These are phyloP conservation scores for Cytospora piceae DNA, from an alignment of 2,329 filamentous ascomycete species.

Conservation along the genomic window DNA sequence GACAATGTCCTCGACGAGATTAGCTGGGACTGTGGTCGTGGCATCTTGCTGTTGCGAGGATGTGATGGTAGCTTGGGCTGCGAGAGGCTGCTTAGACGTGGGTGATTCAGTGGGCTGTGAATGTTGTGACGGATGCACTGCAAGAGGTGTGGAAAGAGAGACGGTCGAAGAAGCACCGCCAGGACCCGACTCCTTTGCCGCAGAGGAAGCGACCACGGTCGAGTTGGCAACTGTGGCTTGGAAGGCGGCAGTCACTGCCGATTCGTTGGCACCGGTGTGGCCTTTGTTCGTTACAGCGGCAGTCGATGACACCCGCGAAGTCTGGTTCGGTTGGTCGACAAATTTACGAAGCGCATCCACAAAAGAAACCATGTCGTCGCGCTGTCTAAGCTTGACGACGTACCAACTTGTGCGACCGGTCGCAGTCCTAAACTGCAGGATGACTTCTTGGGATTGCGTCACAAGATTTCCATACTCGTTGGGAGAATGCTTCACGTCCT, in stretches of 20 bases:
- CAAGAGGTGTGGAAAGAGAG: background rate
- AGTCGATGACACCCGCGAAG: background rate
- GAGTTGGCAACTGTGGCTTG: background rate
- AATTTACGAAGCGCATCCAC: conserved; percentile 10
- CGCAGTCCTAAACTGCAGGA: conserved; percentile 21
- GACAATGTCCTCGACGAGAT: conserved; percentile 12
- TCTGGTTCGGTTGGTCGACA: background rate
- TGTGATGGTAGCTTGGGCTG: background rate
- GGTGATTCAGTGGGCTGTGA: too few species aligned
- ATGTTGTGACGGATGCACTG: background rate
- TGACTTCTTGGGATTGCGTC: conserved; percentile 7
- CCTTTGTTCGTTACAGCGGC: background rate
- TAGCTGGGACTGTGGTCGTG: background rate
- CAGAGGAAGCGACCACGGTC: background rate
- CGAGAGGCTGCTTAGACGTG: background rate
- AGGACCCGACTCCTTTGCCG: background rate
- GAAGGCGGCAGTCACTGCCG: background rate
- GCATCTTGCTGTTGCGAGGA: background rate
- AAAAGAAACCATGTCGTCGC: conserved; percentile 3
- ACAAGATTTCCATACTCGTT: conserved; percentile 11
- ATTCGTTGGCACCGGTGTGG: background rate
- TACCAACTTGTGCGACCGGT: conserved; percentile 5
- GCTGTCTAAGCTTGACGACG: conserved; percentile 9
- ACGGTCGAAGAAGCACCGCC: background rate
- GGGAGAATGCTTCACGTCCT: conserved; percentile 10